Percentiles rank a stretch among this genome's conserved stretches.
These are phyloP conservation scores for Hypoxylon rickii DNA, from an alignment of 495 filamentous ascomycete genomes.

Conservation along the genomic window DNA sequence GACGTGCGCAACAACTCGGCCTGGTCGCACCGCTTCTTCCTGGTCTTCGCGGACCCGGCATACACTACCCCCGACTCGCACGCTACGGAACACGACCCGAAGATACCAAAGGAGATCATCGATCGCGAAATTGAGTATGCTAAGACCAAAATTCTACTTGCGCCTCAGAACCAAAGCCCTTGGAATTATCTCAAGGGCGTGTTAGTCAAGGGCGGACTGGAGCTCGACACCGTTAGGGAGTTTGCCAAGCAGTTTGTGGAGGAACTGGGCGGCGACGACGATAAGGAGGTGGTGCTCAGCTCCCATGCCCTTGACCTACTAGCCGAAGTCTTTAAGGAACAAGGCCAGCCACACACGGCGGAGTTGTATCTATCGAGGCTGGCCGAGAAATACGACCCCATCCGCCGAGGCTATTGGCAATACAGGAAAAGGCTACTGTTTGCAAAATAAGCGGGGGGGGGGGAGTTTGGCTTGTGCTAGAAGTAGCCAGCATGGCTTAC, in stretches of 20 bases:
- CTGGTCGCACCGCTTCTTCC: constrained; percentile 94
- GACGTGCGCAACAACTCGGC: constrained; percentile 96
- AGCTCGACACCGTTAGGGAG: constrained; percentile 60
- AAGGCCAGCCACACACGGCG: constrained; percentile 61
- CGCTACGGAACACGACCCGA: constrained; percentile 49
- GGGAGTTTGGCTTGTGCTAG: no score
- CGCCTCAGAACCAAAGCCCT: constrained; percentile 90
- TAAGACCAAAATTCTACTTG: constrained; percentile 68
- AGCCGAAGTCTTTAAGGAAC: constrained; percentile 76
- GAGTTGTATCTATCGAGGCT: constrained; percentile 70
- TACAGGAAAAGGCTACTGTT: constrained; percentile 61
- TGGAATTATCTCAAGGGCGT: constrained; percentile 91
- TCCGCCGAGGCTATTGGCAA: constrained; percentile 90
- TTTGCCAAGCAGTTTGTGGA: constrained; percentile 71
- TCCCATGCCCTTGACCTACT: constrained; percentile 90
- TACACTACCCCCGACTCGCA: constrained; percentile 52
- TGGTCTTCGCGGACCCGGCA: constrained; percentile 74
- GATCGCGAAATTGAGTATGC: constrained; percentile 77
- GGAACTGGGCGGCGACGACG: constrained; percentile 48
- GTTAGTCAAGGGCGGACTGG: constrained; percentile 63
- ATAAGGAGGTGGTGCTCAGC: constrained; percentile 64
- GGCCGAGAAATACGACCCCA: constrained; percentile 85
- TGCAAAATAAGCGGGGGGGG: not conserved
- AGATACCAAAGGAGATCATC: constrained; percentile 64
- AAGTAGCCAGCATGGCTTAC: no score